Percentiles rank a stretch among this genome's conserved stretches.
Conservation (phyloP, 305 asterid genomes). For the Fraxinus baroniana region DNA sequence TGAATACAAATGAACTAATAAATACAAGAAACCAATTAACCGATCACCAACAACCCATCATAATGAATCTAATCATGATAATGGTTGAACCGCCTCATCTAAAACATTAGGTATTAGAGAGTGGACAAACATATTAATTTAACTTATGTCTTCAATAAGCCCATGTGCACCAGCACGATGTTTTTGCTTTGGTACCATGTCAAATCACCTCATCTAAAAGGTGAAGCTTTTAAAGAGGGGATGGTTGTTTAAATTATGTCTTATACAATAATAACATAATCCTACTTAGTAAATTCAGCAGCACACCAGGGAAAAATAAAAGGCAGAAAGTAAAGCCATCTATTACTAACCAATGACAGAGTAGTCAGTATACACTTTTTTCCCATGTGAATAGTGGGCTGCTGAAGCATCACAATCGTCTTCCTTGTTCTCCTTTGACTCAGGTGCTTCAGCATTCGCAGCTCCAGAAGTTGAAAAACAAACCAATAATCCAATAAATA, state of each 20-base stretch:
- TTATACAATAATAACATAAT: background rate
- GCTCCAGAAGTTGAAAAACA: constrained; percentile 56
- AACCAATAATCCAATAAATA: constrained; percentile 52
- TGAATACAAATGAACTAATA: background rate
- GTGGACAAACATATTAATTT: background rate
- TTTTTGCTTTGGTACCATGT: background rate
- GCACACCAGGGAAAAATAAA: background rate
- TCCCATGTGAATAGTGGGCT: constrained; percentile 45
- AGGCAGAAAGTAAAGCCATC: constrained; percentile 19
- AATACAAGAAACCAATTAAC: background rate
- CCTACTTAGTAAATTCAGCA: background rate
- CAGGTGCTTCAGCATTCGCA: constrained; percentile 58
- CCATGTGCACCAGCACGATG: background rate
- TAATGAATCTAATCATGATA: background rate
- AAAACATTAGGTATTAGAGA: background rate
- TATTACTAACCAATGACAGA: constrained; percentile 64
- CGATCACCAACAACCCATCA: background rate
- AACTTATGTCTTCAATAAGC: background rate
- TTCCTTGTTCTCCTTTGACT: constrained; percentile 36
- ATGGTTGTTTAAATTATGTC: background rate
- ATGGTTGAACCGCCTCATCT: background rate
- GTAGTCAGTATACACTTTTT: constrained; percentile 62
- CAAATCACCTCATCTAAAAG: background rate
- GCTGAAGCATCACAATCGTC: constrained; percentile 28
- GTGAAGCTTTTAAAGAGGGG: background rate